Evolutionary conservation across 2,329 filamentous ascomycete genomes (phyloP).

Genomic region (Gaeumannomyces tritici): DNA sequence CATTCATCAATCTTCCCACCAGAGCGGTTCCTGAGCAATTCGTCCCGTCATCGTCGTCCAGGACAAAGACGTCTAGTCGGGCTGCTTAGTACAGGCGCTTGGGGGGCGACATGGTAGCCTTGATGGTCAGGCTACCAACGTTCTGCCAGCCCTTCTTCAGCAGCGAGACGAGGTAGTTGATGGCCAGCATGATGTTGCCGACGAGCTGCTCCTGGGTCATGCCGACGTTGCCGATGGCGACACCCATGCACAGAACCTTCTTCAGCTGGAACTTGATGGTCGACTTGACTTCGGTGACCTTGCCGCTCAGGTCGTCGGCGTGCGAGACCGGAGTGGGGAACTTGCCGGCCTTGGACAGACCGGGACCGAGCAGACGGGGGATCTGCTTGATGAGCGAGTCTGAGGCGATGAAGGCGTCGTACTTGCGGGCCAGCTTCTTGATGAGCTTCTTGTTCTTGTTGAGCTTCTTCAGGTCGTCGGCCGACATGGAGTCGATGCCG

Average conservation of each 20-base stretch:
- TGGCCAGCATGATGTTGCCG: conserved; percentile 98
- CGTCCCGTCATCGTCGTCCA: not conserved
- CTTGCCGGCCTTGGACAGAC: conserved; percentile 98
- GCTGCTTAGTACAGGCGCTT: conserved; percentile 82
- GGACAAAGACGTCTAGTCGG: not conserved
- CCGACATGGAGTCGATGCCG: conserved; percentile 95
- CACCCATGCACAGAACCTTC: conserved; percentile 98
- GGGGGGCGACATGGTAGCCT: conserved; percentile 99
- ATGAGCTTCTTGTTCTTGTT: conserved; percentile 99
- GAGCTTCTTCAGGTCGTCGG: conserved; percentile 99
- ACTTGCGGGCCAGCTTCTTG: conserved; percentile 99
- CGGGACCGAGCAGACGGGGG: conserved; percentile 96
- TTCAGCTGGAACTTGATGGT: conserved; percentile 99
- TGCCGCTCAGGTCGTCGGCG: conserved; percentile 83
- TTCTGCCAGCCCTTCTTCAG: conserved; percentile 99
- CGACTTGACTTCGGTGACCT: conserved; percentile 99
- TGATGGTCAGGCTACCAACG: conserved; percentile 98
- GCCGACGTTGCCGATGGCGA: conserved; percentile 4
- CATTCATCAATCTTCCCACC: not conserved
- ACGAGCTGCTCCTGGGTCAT: conserved; percentile 56
- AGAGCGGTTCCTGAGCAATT: not conserved
- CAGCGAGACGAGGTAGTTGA: conserved; percentile 99
- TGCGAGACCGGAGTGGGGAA: conserved; percentile 99
- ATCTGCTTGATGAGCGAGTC: conserved; percentile 99
- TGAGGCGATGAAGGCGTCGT: conserved; percentile 98